Base-by-base conservation (phyloP, 2,329 filamentous ascomycete species). In the Cordyceps militaris region DNA sequence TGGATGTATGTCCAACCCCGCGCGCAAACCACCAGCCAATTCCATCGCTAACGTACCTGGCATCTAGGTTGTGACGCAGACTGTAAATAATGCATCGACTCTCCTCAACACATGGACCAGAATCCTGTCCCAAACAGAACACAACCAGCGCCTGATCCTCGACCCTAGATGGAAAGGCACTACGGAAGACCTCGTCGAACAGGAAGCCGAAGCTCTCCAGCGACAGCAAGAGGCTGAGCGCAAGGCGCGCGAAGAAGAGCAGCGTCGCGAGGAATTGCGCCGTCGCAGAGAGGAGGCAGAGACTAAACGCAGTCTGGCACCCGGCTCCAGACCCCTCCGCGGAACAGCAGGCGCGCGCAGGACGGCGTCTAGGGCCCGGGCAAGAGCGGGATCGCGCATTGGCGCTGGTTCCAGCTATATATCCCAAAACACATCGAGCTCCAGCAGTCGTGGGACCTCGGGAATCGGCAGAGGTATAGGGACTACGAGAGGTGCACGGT, bases 91-190 rank as follows among this genome's bases (percentile, higher is more conserved):
- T 57, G 91, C 94, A 3, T 95, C 92, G 14, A 89, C 88, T 1
- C 82, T 99, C 14, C 84, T 99, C 32, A 91, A 95, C 66, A 96
- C 92, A 16, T 99, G 93, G 93, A 96, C 91, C 9, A 86, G 91
- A 54, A 97, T 99, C 63, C 82, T 99, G 13, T 94, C 91, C 7
- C 94, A 99, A 72, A 97, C 94, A 4, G 94, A 99, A 73, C 94
- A 99, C 73, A 97, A 96, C 69, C 92, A 97, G 71, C 86, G 94
- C 24, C 78, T 99, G 52, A 87, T 99, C 46, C 79, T 97, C 47
- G 88, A 96, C 67, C 89, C 91, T 2, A 79, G 84, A 59, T 99
- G 93, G 91, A 87, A 93, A 68, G 94, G 94, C 58, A 89, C 92
- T 28, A 89, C 84, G 4, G 85, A 92, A 67, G 94, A 99, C 73